These are phyloP conservation scores for Aspergillus pseudoviridinutans DNA, from an alignment of 2,329 filamentous ascomycete species.

Conservation along the genomic window DNA sequence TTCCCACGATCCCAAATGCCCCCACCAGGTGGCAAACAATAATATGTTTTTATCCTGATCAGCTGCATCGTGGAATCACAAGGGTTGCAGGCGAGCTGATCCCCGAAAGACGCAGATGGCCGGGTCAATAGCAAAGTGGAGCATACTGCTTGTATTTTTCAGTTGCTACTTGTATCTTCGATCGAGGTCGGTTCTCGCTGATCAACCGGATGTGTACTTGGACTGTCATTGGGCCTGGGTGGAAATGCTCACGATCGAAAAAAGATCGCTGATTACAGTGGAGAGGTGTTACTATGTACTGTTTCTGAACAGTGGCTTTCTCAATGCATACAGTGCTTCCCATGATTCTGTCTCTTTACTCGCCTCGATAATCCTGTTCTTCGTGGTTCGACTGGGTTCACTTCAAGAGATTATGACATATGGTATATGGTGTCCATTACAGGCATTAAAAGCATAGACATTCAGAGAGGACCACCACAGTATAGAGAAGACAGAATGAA, in stretches of 20 bases:
- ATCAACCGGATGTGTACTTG: not conserved
- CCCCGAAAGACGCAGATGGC: not conserved
- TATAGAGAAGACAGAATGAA: not conserved
- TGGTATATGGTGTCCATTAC: not conserved
- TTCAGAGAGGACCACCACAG: not conserved
- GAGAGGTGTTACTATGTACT: not conserved
- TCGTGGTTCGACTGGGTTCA: not conserved
- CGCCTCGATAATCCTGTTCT: not conserved
- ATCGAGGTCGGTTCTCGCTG: not conserved
- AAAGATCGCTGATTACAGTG: too few species aligned
- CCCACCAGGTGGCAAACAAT: not conserved
- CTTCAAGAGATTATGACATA: not conserved
- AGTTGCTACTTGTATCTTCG: not conserved
- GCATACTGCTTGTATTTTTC: not conserved
- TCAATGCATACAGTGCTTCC: not conserved
- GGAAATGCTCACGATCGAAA: not conserved
- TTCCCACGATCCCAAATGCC: not conserved
- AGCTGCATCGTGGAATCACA: not conserved
- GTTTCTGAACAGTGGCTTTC: not conserved
- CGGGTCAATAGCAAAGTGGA: not conserved
- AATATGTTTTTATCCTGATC: not conserved
- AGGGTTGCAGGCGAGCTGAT: not conserved
- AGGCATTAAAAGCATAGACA: not conserved
- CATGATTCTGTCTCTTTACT: not conserved
- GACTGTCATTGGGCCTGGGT: not conserved